Evolutionary conservation across 2,329 filamentous ascomycete species (phyloP).

Genomic region (Beauveria varroae): DNA sequence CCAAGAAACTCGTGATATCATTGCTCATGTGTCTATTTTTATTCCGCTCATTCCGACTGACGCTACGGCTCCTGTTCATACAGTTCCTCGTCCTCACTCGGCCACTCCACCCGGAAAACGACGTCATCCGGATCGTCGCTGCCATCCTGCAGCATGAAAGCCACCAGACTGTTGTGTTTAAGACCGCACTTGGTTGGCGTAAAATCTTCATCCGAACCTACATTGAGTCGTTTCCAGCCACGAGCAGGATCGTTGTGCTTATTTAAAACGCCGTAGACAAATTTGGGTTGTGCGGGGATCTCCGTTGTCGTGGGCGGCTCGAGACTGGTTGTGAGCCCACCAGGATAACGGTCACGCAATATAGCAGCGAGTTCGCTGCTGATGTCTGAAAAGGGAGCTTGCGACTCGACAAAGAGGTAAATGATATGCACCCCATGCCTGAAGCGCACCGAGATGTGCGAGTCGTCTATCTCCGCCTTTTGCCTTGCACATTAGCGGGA

Average conservation of each 20-base stretch:
- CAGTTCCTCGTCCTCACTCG: constrained; percentile 33
- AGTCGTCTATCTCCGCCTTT: constrained; percentile 30
- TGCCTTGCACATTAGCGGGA: background rate
- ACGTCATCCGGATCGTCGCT: constrained; percentile 30
- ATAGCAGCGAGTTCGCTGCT: constrained; percentile 51
- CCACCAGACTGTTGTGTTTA: constrained; percentile 40
- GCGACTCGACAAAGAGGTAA: constrained; percentile 56
- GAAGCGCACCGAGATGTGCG: constrained; percentile 60
- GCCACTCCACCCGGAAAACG: constrained; percentile 39
- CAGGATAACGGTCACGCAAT: constrained; percentile 49
- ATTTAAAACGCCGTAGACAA: constrained; percentile 41
- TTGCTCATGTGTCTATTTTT: background rate
- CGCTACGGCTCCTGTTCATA: constrained; percentile 14
- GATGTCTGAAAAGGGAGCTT: constrained; percentile 48
- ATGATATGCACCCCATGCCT: constrained; percentile 67
- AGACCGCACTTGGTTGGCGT: constrained; percentile 36
- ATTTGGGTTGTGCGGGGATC: constrained; percentile 32
- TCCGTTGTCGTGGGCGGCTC: constrained; percentile 26
- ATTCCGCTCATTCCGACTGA: background rate
- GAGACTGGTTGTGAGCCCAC: constrained; percentile 37
- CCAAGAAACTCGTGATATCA: background rate
- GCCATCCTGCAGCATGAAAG: constrained; percentile 39
- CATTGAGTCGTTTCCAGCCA: constrained; percentile 43
- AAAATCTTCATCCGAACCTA: constrained; percentile 26
- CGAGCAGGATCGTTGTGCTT: constrained; percentile 35